Percentiles rank a stretch among this genome's conserved stretches.
Evolutionary conservation across 1,284 basidiomycete species (phyloP).

Genomic region (Mycosarcoma mackinlayi): DNA sequence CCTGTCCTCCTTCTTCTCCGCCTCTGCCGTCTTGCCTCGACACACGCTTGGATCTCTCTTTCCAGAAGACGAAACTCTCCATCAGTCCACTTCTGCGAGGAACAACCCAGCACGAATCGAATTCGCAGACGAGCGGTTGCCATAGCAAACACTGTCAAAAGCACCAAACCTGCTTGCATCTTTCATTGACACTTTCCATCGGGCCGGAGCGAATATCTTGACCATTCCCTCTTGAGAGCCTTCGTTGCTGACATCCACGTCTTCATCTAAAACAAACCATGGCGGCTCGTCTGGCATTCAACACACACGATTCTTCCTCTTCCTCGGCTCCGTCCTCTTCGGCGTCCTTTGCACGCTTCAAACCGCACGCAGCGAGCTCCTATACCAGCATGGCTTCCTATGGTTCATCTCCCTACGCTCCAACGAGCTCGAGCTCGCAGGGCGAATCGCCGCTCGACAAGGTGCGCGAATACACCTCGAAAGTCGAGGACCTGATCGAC

Average conservation of each 20-base stretch:
- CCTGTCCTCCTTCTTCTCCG: not conserved
- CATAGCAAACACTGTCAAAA: too few relatives aligned
- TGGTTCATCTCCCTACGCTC: slow-evolving; percentile 55
- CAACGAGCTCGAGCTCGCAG: slow-evolving; percentile 36
- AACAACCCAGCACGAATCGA: slow-evolving; percentile 1
- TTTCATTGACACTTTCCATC: not conserved
- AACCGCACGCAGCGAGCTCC: slow-evolving; percentile 6
- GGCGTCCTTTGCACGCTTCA: slow-evolving; percentile 10
- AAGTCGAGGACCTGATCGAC: slow-evolving; percentile 92
- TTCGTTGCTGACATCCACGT: slow-evolving; percentile 15
- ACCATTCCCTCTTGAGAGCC: not conserved
- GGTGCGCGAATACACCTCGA: slow-evolving; percentile 77
- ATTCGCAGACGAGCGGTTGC: too few relatives aligned
- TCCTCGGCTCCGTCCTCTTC: slow-evolving; percentile 15
- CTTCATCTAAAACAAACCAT: slow-evolving; percentile 15
- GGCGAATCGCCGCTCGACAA: slow-evolving; percentile 76
- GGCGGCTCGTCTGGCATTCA: slow-evolving; percentile 40
- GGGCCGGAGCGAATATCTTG: not conserved
- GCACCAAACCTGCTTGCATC: not conserved
- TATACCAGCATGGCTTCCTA: slow-evolving; percentile 44
- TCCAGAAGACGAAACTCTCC: not conserved
- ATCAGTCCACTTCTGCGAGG: not conserved
- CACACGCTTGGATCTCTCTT: not conserved
- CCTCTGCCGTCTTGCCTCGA: not conserved
- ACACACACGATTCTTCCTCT: slow-evolving; percentile 20